phyloP scores from a whole-genome alignment of 441 rosid species.

The Kokia cookei region DNA sequence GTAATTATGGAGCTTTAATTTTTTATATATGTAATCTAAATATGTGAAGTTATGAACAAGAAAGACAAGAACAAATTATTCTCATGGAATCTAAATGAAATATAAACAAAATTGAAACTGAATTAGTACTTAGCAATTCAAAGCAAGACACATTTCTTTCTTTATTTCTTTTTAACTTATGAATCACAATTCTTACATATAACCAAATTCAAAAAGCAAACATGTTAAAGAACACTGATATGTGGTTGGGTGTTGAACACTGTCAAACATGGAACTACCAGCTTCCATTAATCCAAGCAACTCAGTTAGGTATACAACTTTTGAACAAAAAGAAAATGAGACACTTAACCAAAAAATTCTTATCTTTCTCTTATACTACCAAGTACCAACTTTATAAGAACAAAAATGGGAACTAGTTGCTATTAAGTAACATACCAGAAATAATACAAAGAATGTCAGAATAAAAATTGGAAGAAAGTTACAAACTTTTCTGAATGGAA shows the following conservation, averaged over 20 bases:
- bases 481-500: conserved; percentile 20
- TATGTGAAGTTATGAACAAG: neutral
- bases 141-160: neutral
- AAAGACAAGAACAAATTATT: neutral
- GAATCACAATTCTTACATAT: neutral
- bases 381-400: conserved; percentile 6
- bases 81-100: neutral
- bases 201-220: neutral
- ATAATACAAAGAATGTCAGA: neutral
- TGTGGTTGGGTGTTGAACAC: neutral
- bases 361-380: neutral
- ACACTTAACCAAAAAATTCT: neutral
- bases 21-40: neutral
- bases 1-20: neutral
- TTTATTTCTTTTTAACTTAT: too few relatives aligned
- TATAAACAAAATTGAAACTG: neutral
- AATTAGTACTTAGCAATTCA: neutral
- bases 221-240: neutral
- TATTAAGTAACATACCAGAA: too few relatives aligned
- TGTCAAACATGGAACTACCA: neutral
- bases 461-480: conserved; percentile 8
- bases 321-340: neutral
- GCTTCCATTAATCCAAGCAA: neutral
- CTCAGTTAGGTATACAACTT: neutral
- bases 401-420: too few relatives aligned